A percentile compares a stretch with the other conserved stretches of the same genome.
These are phyloP conservation scores for Bocquillonia castaneifolia DNA, from an alignment of 441 rosid species.

Conservation along the genomic window DNA sequence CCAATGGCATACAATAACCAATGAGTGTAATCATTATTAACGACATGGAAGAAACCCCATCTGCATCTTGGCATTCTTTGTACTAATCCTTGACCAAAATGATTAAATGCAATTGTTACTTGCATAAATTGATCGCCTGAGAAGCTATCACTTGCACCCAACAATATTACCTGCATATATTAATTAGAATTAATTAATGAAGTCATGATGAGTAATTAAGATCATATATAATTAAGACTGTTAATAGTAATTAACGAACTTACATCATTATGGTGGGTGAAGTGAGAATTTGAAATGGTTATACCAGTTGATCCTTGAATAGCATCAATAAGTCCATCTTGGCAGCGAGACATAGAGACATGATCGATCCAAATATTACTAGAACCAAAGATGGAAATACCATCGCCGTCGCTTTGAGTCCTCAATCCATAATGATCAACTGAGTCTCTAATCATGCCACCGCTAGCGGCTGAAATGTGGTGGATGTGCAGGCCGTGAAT, in stretches of 20 bases:
- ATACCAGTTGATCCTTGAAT: slow-evolving; percentile 65
- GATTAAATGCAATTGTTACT: slow-evolving; percentile 80
- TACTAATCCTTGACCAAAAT: slow-evolving; percentile 66
- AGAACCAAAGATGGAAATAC: slow-evolving; percentile 59
- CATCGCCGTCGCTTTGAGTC: slow-evolving; percentile 69
- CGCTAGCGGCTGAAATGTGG: slow-evolving; percentile 25
- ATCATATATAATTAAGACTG: not conserved
- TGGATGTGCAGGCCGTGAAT: slow-evolving; percentile 59
- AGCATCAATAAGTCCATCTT: slow-evolving; percentile 69
- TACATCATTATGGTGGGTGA: slow-evolving; percentile 70
- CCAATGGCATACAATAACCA: slow-evolving; percentile 79
- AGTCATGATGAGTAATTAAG: not conserved
- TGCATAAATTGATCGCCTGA: slow-evolving; percentile 54
- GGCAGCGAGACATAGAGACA: slow-evolving; percentile 57
- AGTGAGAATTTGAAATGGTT: slow-evolving; percentile 71
- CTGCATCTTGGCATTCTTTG: slow-evolving; percentile 89
- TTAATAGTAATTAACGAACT: not conserved
- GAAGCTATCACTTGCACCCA: slow-evolving; percentile 57
- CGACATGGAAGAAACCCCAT: slow-evolving; percentile 71
- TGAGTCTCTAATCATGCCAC: slow-evolving; percentile 59
- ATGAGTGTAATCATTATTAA: slow-evolving; percentile 73
- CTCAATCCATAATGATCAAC: slow-evolving; percentile 48
- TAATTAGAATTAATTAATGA: no score
- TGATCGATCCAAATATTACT: slow-evolving; percentile 74
- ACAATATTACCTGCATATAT: slow-evolving; percentile 47